Percentiles rank a stretch among this genome's conserved stretches.
Conservation (phyloP, 2,329 filamentous ascomycete genomes). For the Lachnellula cervina region DNA sequence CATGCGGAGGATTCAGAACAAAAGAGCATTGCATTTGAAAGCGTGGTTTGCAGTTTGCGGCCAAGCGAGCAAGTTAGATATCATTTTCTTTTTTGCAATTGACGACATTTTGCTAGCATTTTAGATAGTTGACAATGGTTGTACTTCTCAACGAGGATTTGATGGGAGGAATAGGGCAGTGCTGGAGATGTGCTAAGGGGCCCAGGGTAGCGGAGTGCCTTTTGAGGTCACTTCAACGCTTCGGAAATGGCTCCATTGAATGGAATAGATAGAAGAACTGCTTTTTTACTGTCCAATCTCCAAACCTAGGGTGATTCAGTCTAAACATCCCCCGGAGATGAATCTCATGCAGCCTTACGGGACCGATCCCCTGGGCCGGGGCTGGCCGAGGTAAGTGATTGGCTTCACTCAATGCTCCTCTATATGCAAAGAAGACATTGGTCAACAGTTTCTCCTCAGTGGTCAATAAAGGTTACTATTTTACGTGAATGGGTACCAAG, state of each 20-base stretch:
- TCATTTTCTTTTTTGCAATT: background rate
- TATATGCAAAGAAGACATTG: too few relatives aligned
- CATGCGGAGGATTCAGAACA: conserved; percentile 5
- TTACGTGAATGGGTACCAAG: too few relatives aligned
- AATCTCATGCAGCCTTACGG: too few relatives aligned
- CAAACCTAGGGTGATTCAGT: background rate
- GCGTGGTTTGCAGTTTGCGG: background rate
- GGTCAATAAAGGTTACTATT: too few relatives aligned
- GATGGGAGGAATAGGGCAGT: background rate
- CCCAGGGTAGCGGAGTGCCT: background rate
- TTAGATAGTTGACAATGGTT: conserved; percentile 1
- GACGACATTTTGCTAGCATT: conserved; percentile 1
- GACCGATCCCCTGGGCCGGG: too few relatives aligned
- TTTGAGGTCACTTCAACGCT: background rate
- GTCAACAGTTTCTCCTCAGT: too few relatives aligned
- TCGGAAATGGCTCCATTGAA: background rate
- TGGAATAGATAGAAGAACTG: background rate
- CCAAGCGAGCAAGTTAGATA: background rate
- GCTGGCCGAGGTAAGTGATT: too few relatives aligned
- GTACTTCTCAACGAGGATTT: background rate
- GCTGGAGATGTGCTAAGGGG: background rate
- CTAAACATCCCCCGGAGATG: background rate
- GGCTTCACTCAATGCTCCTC: too few relatives aligned
- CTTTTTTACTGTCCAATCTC: background rate
- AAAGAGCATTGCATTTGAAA: conserved; percentile 7